Percentiles rank a stretch among this genome's conserved stretches.
Conservation (phyloP, 768 basidiomycete genomes). For the Mycena haematopus region DNA sequence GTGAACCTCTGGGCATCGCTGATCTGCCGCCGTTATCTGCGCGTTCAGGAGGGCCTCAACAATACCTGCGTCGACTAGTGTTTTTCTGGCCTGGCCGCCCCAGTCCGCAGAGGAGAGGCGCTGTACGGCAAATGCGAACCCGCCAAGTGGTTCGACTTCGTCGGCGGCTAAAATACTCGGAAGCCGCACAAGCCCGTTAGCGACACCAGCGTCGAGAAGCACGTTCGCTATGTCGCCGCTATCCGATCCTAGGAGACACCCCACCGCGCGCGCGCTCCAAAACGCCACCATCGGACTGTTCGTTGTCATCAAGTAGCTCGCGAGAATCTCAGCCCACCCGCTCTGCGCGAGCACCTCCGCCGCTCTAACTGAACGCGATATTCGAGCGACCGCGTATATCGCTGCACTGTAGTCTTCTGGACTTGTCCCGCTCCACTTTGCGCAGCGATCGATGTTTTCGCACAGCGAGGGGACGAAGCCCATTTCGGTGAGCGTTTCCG, state of each 20-base stretch:
- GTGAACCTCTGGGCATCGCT: conserved; percentile 33
- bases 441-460: conserved; percentile 29
- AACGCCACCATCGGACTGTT: conserved; percentile 30
- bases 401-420: conserved; percentile 32
- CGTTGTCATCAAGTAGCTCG: conserved; percentile 27
- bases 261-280: conserved; percentile 33
- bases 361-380: conserved; percentile 33
- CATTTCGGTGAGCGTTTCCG: conserved; percentile 29
- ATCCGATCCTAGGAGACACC: conserved; percentile 37
- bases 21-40: conserved; percentile 32
- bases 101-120: conserved; percentile 36
- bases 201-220: conserved; percentile 34
- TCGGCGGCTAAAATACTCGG: conserved; percentile 33
- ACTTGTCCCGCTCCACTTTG: conserved; percentile 9
- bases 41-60: conserved; percentile 36
- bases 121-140: conserved; percentile 37
- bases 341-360: conserved; percentile 32
- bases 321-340: conserved; percentile 28
- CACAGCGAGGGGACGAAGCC: conserved; percentile 27
- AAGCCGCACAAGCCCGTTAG: conserved; percentile 33
- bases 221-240: conserved; percentile 33
- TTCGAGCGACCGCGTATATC: conserved; percentile 33
- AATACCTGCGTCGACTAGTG: conserved; percentile 35
- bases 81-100: conserved; percentile 33
- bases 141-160: conserved; percentile 33